Conservation (phyloP, 768 basidiomycete species). For the Mycena olivaceomarginata region DNA sequence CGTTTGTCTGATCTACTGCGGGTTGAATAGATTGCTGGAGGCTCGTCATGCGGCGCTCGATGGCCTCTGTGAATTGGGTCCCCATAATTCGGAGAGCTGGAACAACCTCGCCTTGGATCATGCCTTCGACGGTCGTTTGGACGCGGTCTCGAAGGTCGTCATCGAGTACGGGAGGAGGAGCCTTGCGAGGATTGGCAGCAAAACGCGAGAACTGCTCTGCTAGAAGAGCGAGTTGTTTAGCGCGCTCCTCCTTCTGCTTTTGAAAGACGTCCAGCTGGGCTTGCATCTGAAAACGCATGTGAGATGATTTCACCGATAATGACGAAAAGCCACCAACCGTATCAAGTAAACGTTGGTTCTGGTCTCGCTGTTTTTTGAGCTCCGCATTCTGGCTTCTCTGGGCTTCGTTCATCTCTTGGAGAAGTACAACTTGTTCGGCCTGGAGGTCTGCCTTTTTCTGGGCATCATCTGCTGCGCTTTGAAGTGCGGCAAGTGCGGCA, state of each 20-base stretch:
- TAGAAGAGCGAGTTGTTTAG: not conserved
- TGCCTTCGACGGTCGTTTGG: conserved; percentile 8
- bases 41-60: conserved; percentile 48
- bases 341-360: conserved; percentile 3
- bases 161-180: conserved; percentile 23
- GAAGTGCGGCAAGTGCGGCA: not conserved
- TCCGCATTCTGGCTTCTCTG: not conserved
- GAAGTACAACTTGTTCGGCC: not conserved
- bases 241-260: conserved; percentile 11
- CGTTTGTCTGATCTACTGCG: conserved; percentile 54
- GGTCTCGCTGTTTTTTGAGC: not conserved
- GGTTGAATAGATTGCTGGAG: conserved; percentile 54
- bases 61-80: conserved; percentile 8
- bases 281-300: conserved; percentile 22
- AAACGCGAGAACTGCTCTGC: not conserved
- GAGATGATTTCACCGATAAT: not conserved
- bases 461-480: not conserved
- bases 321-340: conserved; percentile 7
- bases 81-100: conserved; percentile 25
- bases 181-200: not conserved
- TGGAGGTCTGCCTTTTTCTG: not conserved
- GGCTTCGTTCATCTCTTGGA: not conserved
- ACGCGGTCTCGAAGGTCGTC: conserved; percentile 6
- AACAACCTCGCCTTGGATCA: conserved; percentile 34
- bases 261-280: conserved; percentile 20